Conservation (phyloP, 2,329 filamentous ascomycete genomes). For the Rutstroemia sydowiana region DNA sequence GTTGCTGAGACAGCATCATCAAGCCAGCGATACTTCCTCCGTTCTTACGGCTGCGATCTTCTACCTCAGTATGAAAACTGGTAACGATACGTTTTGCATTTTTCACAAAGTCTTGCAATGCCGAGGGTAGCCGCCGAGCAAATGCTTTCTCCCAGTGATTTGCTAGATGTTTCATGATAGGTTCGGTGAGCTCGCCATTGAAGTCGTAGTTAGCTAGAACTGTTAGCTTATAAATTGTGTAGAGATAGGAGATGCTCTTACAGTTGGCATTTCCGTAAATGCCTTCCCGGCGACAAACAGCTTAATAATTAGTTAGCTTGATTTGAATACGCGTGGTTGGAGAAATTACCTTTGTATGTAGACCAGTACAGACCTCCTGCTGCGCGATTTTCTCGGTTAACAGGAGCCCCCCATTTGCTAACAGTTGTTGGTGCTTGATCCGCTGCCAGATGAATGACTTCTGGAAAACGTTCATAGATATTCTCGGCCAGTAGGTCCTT, state of each 20-base stretch:
- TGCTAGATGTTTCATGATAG: slow-evolving; percentile 19
- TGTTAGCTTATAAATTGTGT: background rate
- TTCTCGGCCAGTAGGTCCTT: slow-evolving; percentile 36
- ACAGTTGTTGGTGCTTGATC: slow-evolving; percentile 31
- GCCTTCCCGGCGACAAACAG: slow-evolving; percentile 44
- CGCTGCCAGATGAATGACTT: slow-evolving; percentile 34
- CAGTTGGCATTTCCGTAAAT: slow-evolving; percentile 36
- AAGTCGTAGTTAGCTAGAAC: background rate
- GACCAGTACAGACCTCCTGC: slow-evolving; percentile 41
- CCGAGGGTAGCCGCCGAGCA: slow-evolving; percentile 34
- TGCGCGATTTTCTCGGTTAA: slow-evolving; percentile 29
- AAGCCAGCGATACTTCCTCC: slow-evolving; percentile 36
- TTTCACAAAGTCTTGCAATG: slow-evolving; percentile 32
- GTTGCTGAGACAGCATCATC: slow-evolving; percentile 34
- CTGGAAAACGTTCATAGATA: slow-evolving; percentile 39
- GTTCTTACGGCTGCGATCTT: slow-evolving; percentile 32
- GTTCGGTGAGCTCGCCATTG: slow-evolving; percentile 10
- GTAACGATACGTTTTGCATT: slow-evolving; percentile 29
- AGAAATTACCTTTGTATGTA: slow-evolving; percentile 40
- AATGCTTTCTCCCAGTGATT: slow-evolving; percentile 30
- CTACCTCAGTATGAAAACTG: slow-evolving; percentile 37
- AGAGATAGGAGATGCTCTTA: background rate
- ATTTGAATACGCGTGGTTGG: background rate
- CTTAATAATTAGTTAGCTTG: slow-evolving; percentile 21
- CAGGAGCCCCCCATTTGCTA: slow-evolving; percentile 33